Conservation (phyloP, 2,329 filamentous ascomycete species). For the Graphilbum ipis-grandicollis region DNA sequence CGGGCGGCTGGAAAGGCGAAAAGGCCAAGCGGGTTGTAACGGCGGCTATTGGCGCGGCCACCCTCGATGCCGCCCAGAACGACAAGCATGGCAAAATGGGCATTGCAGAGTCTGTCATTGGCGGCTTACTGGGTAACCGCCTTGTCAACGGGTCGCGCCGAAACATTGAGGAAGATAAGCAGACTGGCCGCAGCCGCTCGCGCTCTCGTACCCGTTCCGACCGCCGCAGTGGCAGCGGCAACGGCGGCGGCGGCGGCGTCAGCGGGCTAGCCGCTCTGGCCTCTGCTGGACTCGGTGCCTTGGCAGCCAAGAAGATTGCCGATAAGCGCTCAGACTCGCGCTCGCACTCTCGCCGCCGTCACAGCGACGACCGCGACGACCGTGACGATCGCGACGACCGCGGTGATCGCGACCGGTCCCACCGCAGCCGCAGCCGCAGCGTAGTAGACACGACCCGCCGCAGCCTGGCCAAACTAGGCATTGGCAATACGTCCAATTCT, state of each 20-base stretch:
- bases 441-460: conserved; percentile 46
- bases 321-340: conserved; percentile 27
- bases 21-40: conserved; percentile 88
- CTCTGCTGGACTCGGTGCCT: conserved; percentile 41
- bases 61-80: conserved; percentile 64
- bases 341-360: conserved; percentile 29
- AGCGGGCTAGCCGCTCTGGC: conserved; percentile 44
- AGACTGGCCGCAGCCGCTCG: conserved; percentile 48
- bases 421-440: conserved; percentile 43
- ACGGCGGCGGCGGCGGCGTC: conserved; percentile 22
- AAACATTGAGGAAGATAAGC: conserved; percentile 43
- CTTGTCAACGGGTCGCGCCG: conserved; percentile 64
- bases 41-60: conserved; percentile 69
- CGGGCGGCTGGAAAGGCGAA: conserved; percentile 75
- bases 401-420: conserved; percentile 21
- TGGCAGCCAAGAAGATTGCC: conserved; percentile 43
- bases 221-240: conserved; percentile 19
- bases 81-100: conserved; percentile 66
- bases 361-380: no score
- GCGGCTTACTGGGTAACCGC: conserved; percentile 72
- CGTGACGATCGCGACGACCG: no score
- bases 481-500: conserved; percentile 31
- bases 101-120: conserved; percentile 71
- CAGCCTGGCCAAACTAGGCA: conserved; percentile 41
- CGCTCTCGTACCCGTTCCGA: conserved; percentile 45